Base-by-base conservation (phyloP, 2,329 filamentous ascomycete genomes). In the Trichophyton simii region DNA sequence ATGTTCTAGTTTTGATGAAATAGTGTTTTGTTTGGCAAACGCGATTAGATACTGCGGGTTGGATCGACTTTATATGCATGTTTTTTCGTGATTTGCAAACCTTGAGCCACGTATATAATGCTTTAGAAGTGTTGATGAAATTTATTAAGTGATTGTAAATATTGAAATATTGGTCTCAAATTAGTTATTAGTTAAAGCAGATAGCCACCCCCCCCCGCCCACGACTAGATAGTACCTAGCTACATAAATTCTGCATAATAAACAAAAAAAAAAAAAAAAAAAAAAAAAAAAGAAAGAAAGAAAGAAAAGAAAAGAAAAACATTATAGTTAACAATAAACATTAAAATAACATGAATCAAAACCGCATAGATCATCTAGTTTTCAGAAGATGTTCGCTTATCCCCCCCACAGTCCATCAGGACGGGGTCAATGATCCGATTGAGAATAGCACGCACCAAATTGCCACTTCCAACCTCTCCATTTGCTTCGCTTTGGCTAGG, bases 371-470 rank as follows among this genome's bases (percentile, higher is more conserved):
- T 38, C 8, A 18, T 3, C 11, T 6, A 20, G 52, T 5, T 9
- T 34, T 55, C 31, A 36, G n/a, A 55, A 55, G n/a, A 11, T 31
- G 15, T 13, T 55, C 28, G 18, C 3, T 18, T 36, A 25, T 55
- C 52, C 18, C 52, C 52, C 18, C 52, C 25, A 11, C 18, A 36
- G 28, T 36, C 69, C 31, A 68, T 67, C 57, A 76, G 63, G 1
- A 74, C 75, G 7, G 70, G 64, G 57, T 74, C 70, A 36, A 76
- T 80, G 76, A 91, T 84, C 73, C 81, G 86, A 68, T 88, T 83
- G 67, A 91, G 71, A 50, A 92, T 89, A 65, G 78, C 80, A 64
- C 85, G 79, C 13, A 90, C 80, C 20, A 82, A 81, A 70, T 79
- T 79, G 2, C 82, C 81, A 88, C 87, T 63, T 86, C 81, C 34